These are phyloP conservation scores for Pythium pyrilobum DNA, from an alignment of 352 stramenopile genomes.

Conservation along the genomic window DNA sequence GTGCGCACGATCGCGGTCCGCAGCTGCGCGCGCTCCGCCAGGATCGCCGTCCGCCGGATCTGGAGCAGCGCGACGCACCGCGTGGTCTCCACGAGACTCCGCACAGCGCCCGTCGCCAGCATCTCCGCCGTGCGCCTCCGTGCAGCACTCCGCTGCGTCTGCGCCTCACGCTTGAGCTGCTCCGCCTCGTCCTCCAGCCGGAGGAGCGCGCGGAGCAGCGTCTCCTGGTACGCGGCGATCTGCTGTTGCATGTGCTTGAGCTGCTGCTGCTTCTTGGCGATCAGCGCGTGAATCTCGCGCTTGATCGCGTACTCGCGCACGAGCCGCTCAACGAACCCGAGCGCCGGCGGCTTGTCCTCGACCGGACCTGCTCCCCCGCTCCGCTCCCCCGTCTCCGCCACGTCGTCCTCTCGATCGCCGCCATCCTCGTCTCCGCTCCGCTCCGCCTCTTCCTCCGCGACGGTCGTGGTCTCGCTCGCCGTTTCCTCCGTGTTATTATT, in stretches of 20 bases:
- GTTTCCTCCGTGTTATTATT: conserved; percentile 4
- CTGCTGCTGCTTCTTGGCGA: conserved; percentile 25
- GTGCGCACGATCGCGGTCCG: conserved; percentile 3
- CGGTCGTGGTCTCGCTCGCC: conserved; percentile 4
- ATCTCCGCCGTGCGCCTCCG: conserved; percentile 3
- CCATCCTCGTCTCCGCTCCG: background rate
- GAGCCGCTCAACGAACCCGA: conserved; percentile 23
- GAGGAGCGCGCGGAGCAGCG: conserved; percentile 11
- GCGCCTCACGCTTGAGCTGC: background rate
- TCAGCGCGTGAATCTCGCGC: conserved; percentile 24
- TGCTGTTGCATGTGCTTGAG: conserved; percentile 23
- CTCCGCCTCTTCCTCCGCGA: background rate
- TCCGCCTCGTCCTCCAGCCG: conserved; percentile 12
- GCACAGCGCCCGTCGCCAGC: conserved; percentile 3
- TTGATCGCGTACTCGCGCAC: conserved; percentile 24
- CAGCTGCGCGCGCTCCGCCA: conserved; percentile 2
- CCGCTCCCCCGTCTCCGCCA: background rate
- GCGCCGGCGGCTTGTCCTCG: background rate
- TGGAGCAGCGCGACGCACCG: conserved; percentile 11
- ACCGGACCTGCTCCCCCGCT: background rate
- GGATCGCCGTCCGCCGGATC: conserved; percentile 1
- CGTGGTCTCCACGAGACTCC: background rate
- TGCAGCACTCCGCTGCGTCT: conserved; percentile 1
- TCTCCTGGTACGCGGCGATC: conserved; percentile 22
- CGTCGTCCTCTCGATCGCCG: background rate